Evolutionary conservation across 2,329 filamentous ascomycete species (phyloP), one percentile per base, ranked within the genome.

Genomic region (Parastagonospora avenae): DNA sequence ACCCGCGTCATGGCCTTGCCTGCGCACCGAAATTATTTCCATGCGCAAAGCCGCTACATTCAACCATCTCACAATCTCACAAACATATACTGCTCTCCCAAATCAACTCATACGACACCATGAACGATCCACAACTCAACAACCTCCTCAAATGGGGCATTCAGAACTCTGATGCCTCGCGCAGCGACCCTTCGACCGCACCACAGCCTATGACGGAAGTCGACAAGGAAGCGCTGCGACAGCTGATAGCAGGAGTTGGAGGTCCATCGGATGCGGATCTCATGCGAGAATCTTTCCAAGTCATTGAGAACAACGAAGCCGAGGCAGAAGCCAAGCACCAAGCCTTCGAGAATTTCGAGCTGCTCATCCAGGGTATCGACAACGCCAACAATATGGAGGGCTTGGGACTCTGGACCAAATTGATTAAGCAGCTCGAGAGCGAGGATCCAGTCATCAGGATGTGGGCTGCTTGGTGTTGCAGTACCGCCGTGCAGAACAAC

Each of bases 401-500:
- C 27, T 78, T 97, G 15, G 82, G 83, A 6, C 81, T 97, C 29
- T 99, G 94, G 94, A 82, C 84, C 9, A 91, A 91, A 8, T 79
- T 99, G 33, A 79, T 97, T 9, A 76, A 80, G 8, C 85, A 89
- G 57, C 80, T 99, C 11, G 79, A 81, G 42, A 82, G 87, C 65
- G 80, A 83, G 9, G 88, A 94, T 67, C 71, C 80, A 5, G 89
- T 94, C 57, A 79, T 96, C 67, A 82, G 92, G 58, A 85, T 81
- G 64, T 92, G 91, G 84, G 92, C 93, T 2, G 92, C 92, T n/a
- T 96, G 91, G 90, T 97, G 92, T 77, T 79, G 94, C 51, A 91
- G 91, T 43, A 97, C 92, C 5, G 93, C 94, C 8, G 94, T 99
- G 52, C 92, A 97, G 81, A 99, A 99, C 78, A 97, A 99, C 74